Base-by-base conservation (phyloP, 108 stramenopile species). In the Mayamaea pseudoterrestris region DNA sequence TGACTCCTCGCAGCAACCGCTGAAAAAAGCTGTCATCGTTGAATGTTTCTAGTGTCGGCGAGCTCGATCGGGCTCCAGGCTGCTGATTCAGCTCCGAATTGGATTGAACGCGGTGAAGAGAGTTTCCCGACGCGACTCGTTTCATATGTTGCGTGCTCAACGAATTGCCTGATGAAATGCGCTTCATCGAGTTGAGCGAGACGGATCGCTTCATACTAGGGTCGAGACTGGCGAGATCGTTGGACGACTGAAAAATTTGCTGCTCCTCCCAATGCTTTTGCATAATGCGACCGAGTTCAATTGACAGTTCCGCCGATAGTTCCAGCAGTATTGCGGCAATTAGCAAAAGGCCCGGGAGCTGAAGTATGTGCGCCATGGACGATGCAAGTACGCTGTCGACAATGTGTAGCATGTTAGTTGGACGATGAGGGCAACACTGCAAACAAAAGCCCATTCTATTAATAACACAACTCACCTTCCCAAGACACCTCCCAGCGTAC, bases 191-290 rank as follows among this genome's bases (percentile, higher is more conserved):
- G 7, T 78, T 76, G 25, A 81, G 17, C 12, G 77, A 79, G 3
- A 64, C 54, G 3, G 72, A 70, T 56, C 78, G 72, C 47, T 65
- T 76, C 80, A 89, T 76, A 53, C 61, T 65, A 0, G 63, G 16
- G 40, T 65, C 72, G 1, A 89, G 50, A 6, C 72, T 65, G 22
- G 81, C 53, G 27, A 88, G 61, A 55, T 80, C 76, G 12, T 68
- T 68, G n/a, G 53, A 70, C 27, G 73, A 78, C 25, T 51, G 52
- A 31, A 62, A 72, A 20, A 60, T 48, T 50, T 77, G 71, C 47
- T 90, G 76, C 40, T 85, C 83, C 44, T 82, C 74, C 90, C 90
- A 88, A 53, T 88, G 80, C 14, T 68, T 63, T 54, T 82, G 80
- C 85, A 92, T 92, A 14, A 92, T 85, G 39, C 68, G 55, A 14